Percentiles rank a stretch among this genome's conserved stretches.
These are phyloP conservation scores for Mycena amicta DNA, from an alignment of 768 basidiomycete genomes.

Conservation along the genomic window DNA sequence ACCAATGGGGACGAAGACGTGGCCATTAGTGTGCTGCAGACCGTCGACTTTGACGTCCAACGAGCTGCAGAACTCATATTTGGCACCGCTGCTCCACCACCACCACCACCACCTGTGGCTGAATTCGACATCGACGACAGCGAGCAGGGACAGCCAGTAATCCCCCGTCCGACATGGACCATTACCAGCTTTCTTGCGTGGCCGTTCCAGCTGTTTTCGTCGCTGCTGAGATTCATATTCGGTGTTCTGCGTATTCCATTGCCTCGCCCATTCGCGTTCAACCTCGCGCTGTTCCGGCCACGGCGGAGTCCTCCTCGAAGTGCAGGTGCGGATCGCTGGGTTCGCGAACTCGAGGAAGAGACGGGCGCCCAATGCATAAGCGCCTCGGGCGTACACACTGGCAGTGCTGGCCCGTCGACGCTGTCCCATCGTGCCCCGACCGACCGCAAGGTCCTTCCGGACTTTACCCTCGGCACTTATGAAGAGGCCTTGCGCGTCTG, in stretches of 20 bases:
- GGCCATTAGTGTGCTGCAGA: slow-evolving; percentile 59
- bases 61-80: slow-evolving; percentile 62
- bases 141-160: slow-evolving; percentile 25
- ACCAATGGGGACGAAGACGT: slow-evolving; percentile 64
- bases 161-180: slow-evolving; percentile 32
- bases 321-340: slow-evolving; percentile 74
- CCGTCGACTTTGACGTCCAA: slow-evolving; percentile 73
- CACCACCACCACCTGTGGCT: background rate
- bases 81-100: slow-evolving; percentile 16
- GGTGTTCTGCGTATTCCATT: slow-evolving; percentile 68
- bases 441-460: slow-evolving; percentile 63
- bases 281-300: slow-evolving; percentile 43
- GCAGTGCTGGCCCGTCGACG: slow-evolving; percentile 45
- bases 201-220: slow-evolving; percentile 62
- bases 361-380: slow-evolving; percentile 73
- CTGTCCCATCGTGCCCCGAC: slow-evolving; percentile 37
- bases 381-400: slow-evolving; percentile 39
- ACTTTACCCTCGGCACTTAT: slow-evolving; percentile 81
- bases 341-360: slow-evolving; percentile 81
- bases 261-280: slow-evolving; percentile 57
- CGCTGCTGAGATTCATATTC: slow-evolving; percentile 66
- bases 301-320: slow-evolving; percentile 38
- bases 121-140: slow-evolving; percentile 17
- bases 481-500: slow-evolving; percentile 75
- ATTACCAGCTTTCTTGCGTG: slow-evolving; percentile 49